A percentile compares a stretch with the other conserved stretches of the same genome.
These are phyloP conservation scores for Asterophora parasitica DNA, from an alignment of 768 basidiomycete genomes.

Conservation along the genomic window DNA sequence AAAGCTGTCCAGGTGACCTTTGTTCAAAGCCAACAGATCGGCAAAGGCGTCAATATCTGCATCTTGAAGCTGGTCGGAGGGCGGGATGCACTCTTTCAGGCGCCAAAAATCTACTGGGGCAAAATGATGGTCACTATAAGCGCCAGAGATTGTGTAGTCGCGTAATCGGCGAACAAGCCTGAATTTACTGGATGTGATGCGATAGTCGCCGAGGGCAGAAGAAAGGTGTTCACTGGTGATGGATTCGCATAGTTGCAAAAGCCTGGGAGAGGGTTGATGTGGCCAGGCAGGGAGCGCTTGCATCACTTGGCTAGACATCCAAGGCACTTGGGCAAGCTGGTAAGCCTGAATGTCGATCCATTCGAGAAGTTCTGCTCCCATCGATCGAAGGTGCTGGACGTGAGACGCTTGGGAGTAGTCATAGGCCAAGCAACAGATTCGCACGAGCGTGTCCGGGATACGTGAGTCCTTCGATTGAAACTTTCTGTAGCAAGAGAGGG, in stretches of 20 bases:
- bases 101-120: constrained; percentile 73
- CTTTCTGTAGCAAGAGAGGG: constrained; percentile 48
- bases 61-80: constrained; percentile 45
- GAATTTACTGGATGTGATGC: constrained; percentile 73
- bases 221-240: constrained; percentile 47
- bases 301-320: constrained; percentile 38
- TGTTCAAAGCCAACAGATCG: constrained; percentile 51
- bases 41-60: constrained; percentile 74
- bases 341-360: constrained; percentile 63
- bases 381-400: constrained; percentile 22
- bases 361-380: constrained; percentile 45
- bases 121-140: constrained; percentile 43
- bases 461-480: constrained; percentile 39
- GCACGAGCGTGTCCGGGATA: constrained; percentile 64
- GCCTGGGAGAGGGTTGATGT: constrained; percentile 44
- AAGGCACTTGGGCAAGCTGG: constrained; percentile 33
- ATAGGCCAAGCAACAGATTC: constrained; percentile 57
- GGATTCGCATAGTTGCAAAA: constrained; percentile 41
- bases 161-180: constrained; percentile 64
- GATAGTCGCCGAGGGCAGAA: constrained; percentile 49
- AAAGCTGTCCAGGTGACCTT: constrained; percentile 60
- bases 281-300: constrained; percentile 77
- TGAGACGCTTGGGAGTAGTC: constrained; percentile 39
- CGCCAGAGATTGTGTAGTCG: constrained; percentile 36
- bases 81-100: constrained; percentile 73